These are phyloP conservation scores for Quercus tomentella DNA, from an alignment of 331 rosid genomes.

Conservation along the genomic window DNA sequence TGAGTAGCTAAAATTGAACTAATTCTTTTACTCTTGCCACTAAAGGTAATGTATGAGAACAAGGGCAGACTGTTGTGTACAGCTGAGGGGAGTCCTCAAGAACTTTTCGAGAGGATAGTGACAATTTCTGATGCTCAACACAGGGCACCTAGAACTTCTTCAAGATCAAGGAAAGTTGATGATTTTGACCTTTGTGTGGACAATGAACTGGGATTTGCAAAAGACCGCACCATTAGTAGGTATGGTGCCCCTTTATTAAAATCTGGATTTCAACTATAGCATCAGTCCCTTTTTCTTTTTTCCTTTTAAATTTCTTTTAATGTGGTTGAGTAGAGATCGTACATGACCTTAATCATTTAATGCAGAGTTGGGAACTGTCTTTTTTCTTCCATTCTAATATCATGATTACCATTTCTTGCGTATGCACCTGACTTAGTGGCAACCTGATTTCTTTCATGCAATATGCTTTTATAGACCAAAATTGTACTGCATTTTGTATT, in stretches of 20 bases:
- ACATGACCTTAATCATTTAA: neutral
- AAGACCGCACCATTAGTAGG: constrained; percentile 98
- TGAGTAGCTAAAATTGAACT: neutral
- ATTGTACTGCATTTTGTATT: neutral
- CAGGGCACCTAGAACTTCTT: constrained; percentile 85
- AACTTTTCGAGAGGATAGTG: constrained; percentile 65
- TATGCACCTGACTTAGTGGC: neutral
- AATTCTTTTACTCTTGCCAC: constrained; percentile 20
- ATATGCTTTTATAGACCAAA: neutral
- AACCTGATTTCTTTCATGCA: neutral
- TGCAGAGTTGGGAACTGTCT: neutral
- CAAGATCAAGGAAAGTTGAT: constrained; percentile 82
- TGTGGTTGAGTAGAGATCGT: neutral
- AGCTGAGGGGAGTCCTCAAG: constrained; percentile 87
- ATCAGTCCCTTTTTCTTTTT: neutral
- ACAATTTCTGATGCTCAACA: constrained; percentile 79
- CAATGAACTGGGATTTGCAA: constrained; percentile 91
- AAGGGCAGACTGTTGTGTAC: constrained; percentile 78
- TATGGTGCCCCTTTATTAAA: constrained; percentile 18
- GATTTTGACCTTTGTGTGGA: constrained; percentile 77
- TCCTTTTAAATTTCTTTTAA: neutral
- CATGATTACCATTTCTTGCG: neutral
- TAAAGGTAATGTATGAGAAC: constrained; percentile 84
- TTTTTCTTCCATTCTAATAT: neutral
- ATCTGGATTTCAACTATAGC: neutral